Conservation (phyloP, 495 filamentous ascomycete genomes). For the Penicillium flavigenum region DNA sequence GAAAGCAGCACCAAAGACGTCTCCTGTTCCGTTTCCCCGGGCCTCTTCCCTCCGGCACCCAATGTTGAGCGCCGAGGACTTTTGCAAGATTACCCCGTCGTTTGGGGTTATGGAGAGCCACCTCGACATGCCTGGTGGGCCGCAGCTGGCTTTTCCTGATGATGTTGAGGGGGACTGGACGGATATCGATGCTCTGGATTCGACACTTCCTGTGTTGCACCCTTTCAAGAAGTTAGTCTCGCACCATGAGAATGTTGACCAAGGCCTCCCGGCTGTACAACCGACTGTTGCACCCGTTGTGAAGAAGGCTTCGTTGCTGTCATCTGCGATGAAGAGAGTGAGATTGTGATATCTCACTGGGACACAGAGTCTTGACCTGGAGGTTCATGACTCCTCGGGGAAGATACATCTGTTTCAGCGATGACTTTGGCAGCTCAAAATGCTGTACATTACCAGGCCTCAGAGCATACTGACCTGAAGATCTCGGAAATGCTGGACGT, state of each 20-base stretch:
- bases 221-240: background rate
- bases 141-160: background rate
- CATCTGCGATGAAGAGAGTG: background rate
- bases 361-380: background rate
- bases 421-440: background rate
- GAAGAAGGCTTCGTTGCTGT: conserved; percentile 1
- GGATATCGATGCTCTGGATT: conserved; percentile 9
- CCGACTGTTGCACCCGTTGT: background rate
- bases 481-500: background rate
- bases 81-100: background rate
- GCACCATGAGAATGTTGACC: background rate
- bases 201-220: conserved; percentile 1
- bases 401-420: background rate
- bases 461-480: background rate
- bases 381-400: background rate
- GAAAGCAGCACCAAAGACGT: background rate
- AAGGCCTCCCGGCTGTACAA: background rate
- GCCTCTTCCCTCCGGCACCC: conserved; percentile 1
- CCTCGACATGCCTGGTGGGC: background rate
- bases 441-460: conserved; percentile 3
- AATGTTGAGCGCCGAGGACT: background rate
- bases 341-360: background rate
- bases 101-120: background rate
- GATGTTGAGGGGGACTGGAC: conserved; percentile 8
- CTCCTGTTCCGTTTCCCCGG: background rate